Evolutionary conservation across 1,139 yeast genomes (phyloP).

Genomic region (Zygotorulaspora mrakii): DNA sequence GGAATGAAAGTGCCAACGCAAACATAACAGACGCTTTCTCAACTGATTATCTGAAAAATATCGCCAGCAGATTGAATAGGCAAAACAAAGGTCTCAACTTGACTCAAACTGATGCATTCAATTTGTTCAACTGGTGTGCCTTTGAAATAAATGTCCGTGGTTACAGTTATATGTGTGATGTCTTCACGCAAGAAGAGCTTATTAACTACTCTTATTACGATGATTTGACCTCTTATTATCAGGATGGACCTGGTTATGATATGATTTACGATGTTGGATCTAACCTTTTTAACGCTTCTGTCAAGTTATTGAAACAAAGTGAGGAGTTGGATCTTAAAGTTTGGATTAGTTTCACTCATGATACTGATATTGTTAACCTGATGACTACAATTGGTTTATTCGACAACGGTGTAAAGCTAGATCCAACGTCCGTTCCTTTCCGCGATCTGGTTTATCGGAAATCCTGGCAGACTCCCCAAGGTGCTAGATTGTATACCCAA

Average conservation of each 20-base stretch:
- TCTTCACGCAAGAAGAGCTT: conserved; percentile 55
- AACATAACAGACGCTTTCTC: conserved; percentile 24
- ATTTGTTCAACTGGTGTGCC: conserved; percentile 51
- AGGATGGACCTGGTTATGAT: conserved; percentile 52
- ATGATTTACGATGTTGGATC: conserved; percentile 46
- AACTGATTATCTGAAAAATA: conserved; percentile 36
- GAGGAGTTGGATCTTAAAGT: conserved; percentile 32
- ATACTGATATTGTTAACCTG: conserved; percentile 50
- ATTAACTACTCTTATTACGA: conserved; percentile 44
- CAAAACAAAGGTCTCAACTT: conserved; percentile 45
- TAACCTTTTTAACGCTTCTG: conserved; percentile 46
- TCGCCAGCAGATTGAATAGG: conserved; percentile 41
- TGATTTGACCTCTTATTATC: conserved; percentile 50
- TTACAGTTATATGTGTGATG: conserved; percentile 49
- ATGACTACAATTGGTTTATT: conserved; percentile 51
- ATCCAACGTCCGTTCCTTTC: conserved; percentile 42
- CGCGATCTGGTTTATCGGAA: conserved; percentile 27
- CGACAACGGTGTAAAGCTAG: conserved; percentile 37
- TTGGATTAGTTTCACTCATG: conserved; percentile 54
- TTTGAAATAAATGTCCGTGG: conserved; percentile 56
- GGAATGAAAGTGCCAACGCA: conserved; percentile 26
- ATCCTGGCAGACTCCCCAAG: conserved; percentile 47
- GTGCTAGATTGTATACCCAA: conserved; percentile 52
- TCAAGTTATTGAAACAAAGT: conserved; percentile 28
- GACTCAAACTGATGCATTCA: conserved; percentile 42